Evolutionary conservation across 768 basidiomycete genomes (phyloP).

Genomic region (Mycena capillaripes): DNA sequence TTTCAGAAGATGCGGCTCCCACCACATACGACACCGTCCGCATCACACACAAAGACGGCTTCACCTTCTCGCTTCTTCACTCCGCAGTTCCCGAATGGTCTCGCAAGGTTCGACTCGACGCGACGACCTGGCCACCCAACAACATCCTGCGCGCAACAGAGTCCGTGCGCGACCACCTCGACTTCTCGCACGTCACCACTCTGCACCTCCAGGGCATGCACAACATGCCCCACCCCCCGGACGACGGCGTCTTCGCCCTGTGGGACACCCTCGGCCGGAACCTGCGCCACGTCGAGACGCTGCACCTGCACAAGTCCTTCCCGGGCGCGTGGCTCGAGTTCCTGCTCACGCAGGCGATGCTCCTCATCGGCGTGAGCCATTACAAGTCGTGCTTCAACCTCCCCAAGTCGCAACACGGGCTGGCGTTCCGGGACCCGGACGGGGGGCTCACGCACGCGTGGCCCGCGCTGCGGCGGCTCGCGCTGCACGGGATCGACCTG

Average conservation of each 20-base stretch:
- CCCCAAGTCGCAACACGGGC: background rate
- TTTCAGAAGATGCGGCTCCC: constrained; percentile 14
- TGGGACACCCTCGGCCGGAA: constrained; percentile 27
- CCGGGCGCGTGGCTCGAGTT: constrained; percentile 26
- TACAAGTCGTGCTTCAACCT: constrained; percentile 22
- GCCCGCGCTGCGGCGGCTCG: constrained; percentile 25
- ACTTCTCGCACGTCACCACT: constrained; percentile 19
- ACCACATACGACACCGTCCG: constrained; percentile 16
- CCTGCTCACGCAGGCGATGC: constrained; percentile 35
- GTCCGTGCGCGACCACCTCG: constrained; percentile 9
- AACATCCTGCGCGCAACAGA: constrained; percentile 11
- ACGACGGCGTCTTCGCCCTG: background rate
- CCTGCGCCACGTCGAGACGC: constrained; percentile 1
- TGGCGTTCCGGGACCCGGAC: constrained; percentile 22
- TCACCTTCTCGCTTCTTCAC: constrained; percentile 10
- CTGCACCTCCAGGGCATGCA: constrained; percentile 23
- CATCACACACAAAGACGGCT: constrained; percentile 7
- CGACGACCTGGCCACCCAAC: background rate
- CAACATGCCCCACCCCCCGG: background rate
- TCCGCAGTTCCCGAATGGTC: constrained; percentile 23
- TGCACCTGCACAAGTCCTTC: constrained; percentile 27
- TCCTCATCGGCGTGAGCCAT: constrained; percentile 32
- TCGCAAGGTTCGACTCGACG: constrained; percentile 11
- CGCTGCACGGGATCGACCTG: constrained; percentile 28
- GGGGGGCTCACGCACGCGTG: constrained; percentile 25